Conservation (phyloP, 345 rosid genomes). For the Gossypium rotundifolium region DNA sequence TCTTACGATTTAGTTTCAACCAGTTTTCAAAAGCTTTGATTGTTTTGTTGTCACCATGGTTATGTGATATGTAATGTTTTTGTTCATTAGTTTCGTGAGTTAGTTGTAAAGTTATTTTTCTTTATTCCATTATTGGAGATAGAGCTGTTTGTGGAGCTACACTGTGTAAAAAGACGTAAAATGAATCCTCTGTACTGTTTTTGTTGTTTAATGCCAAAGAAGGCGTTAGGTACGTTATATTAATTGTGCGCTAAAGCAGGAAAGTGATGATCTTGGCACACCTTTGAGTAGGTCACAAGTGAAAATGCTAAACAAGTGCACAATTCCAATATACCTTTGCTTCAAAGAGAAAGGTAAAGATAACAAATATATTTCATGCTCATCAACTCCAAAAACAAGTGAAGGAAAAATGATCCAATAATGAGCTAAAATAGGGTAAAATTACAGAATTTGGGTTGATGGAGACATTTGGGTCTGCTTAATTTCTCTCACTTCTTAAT, state of each 20-base stretch:
- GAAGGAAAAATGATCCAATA: neutral
- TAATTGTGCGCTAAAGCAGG: slow-evolving; percentile 19
- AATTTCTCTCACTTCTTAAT: neutral
- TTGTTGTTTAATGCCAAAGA: slow-evolving; percentile 13
- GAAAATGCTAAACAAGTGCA: slow-evolving; percentile 12
- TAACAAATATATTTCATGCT: slow-evolving; percentile 14
- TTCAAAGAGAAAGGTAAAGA: slow-evolving; percentile 35
- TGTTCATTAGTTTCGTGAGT: neutral
- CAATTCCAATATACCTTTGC: slow-evolving; percentile 31
- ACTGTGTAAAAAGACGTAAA: slow-evolving; percentile 7
- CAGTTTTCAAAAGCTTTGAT: neutral
- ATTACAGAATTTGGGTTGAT: slow-evolving; percentile 7
- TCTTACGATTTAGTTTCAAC: neutral
- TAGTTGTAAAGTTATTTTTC: slow-evolving; percentile 4
- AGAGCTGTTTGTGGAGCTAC: slow-evolving; percentile 5
- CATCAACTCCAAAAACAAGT: slow-evolving; percentile 15
- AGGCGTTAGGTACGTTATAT: slow-evolving; percentile 19
- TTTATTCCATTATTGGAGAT: neutral
- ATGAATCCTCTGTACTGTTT: neutral
- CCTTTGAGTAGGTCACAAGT: slow-evolving; percentile 44
- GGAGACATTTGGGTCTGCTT: slow-evolving; percentile 7
- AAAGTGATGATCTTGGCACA: slow-evolving; percentile 12
- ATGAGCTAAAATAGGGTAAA: slow-evolving; percentile 7
- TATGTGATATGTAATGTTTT: neutral
- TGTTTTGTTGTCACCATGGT: neutral